These are phyloP conservation scores for Plasmodium knowlesi DNA, from an alignment of 169 alveolate species.

Conservation along the genomic window DNA sequence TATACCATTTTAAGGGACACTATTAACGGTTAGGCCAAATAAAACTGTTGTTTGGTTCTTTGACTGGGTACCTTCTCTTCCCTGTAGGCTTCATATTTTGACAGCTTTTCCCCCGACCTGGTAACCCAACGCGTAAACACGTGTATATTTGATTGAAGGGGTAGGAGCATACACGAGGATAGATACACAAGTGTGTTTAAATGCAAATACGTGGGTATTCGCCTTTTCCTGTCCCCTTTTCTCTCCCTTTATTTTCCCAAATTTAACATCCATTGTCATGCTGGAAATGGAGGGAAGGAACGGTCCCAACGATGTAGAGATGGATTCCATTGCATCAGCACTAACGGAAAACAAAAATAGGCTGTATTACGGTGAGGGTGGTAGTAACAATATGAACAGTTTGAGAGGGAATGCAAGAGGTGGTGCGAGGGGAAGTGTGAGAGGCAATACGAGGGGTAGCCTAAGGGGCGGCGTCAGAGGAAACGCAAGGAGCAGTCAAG, in stretches of 20 bases:
- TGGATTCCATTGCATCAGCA: constrained; percentile 14
- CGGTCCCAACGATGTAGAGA: constrained; percentile 11
- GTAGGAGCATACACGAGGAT: not conserved
- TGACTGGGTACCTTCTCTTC: not conserved
- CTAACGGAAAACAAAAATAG: not conserved
- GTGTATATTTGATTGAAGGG: not conserved
- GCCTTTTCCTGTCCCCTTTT: not conserved
- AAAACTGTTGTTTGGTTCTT: not conserved
- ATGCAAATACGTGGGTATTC: not conserved
- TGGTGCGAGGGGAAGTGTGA: not conserved
- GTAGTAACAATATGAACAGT: constrained; percentile 3
- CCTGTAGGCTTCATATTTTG: not conserved
- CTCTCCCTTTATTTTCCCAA: not conserved
- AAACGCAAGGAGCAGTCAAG: not conserved
- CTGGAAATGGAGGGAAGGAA: constrained; percentile 29
- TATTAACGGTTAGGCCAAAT: not conserved
- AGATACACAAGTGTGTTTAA: not conserved
- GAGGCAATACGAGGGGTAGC: not conserved
- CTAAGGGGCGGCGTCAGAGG: not conserved
- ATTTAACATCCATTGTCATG: not conserved
- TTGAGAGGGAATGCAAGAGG: not conserved
- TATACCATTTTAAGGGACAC: not conserved
- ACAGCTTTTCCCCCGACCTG: not conserved
- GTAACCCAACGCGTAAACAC: not conserved
- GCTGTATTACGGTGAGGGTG: not conserved